Evolutionary conservation across 2,329 filamentous ascomycete species (phyloP).

Genomic region (Myriosclerotinia curreyana): DNA sequence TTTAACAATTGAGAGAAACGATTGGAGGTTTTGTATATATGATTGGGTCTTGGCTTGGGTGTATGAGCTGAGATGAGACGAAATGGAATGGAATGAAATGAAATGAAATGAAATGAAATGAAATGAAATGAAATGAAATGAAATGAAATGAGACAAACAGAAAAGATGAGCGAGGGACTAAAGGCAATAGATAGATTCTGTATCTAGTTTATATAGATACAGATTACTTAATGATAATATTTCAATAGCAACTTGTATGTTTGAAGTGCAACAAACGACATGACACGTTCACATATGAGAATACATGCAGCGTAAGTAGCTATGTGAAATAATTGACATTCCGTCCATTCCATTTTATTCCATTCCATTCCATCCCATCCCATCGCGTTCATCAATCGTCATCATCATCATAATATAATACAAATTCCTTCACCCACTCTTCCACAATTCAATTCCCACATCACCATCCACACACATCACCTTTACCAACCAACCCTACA

Average conservation of each 20-base stretch:
- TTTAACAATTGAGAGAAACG: not conserved
- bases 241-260: not conserved
- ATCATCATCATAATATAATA: not conserved
- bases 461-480: too few species aligned
- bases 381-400: not conserved
- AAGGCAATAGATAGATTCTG: not conserved
- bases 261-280: not conserved
- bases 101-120: too few species aligned
- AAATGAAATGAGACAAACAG: not conserved
- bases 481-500: too few species aligned
- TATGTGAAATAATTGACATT: not conserved
- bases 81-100: too few species aligned
- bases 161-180: not conserved
- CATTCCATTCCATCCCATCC: not conserved
- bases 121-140: too few species aligned
- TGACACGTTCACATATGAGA: not conserved
- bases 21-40: constrained; percentile 18
- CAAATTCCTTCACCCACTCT: too few species aligned
- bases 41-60: constrained; percentile 5
- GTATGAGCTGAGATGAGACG: too few species aligned
- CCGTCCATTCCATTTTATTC: too few species aligned
- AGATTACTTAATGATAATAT: constrained; percentile 22
- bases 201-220: constrained; percentile 20
- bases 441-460: not conserved
- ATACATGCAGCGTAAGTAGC: not conserved